Evolutionary conservation across 2,329 filamentous ascomycete species (phyloP).

Genomic region (Aspergillus sp.): DNA sequence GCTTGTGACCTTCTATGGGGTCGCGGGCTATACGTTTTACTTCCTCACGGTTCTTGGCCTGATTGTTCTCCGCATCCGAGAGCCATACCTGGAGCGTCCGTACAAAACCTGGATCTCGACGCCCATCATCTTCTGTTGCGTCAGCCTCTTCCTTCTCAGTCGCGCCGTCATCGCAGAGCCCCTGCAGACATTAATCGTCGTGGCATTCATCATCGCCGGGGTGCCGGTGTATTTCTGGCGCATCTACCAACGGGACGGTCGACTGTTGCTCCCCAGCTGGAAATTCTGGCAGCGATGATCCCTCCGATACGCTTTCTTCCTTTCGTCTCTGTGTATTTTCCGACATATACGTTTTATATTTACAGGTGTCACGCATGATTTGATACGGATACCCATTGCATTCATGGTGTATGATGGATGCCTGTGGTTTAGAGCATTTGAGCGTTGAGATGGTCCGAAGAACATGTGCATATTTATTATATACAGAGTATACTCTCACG

Average conservation of each 20-base stretch:
- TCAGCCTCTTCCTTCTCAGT: slow-evolving; percentile 86
- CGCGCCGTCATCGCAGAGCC: slow-evolving; percentile 89
- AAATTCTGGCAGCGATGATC: slow-evolving; percentile 42
- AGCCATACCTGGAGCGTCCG: slow-evolving; percentile 83
- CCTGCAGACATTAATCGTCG: slow-evolving; percentile 81
- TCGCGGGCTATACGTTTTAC: slow-evolving; percentile 96
- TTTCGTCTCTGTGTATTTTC: slow-evolving; percentile 3
- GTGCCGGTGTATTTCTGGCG: slow-evolving; percentile 88
- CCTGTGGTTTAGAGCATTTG: not conserved
- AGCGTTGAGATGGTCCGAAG: not conserved
- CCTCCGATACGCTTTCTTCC: not conserved
- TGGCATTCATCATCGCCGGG: slow-evolving; percentile 79
- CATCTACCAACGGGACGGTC: slow-evolving; percentile 63
- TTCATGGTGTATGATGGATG: slow-evolving; percentile 8
- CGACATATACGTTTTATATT: not conserved
- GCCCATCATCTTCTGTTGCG: slow-evolving; percentile 97
- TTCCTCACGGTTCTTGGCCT: slow-evolving; percentile 92
- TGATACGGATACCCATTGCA: not conserved
- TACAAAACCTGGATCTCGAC: slow-evolving; percentile 97
- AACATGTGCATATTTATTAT: too few species aligned
- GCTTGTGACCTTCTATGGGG: slow-evolving; percentile 93
- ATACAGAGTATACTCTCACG: too few species aligned
- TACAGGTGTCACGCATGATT: not conserved
- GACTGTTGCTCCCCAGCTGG: slow-evolving; percentile 34
- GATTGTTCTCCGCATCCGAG: slow-evolving; percentile 82